phyloP scores from a whole-genome alignment of 2,329 filamentous ascomycete genomes.

The Diaporthe velutina region DNA sequence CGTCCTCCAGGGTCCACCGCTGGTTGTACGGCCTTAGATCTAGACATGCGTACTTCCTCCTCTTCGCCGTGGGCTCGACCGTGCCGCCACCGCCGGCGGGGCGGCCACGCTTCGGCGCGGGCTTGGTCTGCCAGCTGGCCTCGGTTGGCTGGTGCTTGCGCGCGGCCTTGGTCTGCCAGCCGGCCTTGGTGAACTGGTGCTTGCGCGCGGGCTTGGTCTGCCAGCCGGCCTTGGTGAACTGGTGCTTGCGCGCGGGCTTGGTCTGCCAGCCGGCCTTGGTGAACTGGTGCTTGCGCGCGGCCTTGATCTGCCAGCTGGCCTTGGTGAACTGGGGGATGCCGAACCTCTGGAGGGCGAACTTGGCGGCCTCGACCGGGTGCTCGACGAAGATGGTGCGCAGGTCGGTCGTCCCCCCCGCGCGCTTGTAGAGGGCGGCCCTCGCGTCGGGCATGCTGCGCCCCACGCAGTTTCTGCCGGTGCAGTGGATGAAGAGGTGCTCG shows the following conservation, averaged over 20 bases:
- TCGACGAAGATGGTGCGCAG: not conserved
- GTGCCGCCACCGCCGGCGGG: no score
- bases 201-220: no score
- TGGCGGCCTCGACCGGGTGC: not conserved
- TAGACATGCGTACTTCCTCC: not conserved
- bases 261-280: not conserved
- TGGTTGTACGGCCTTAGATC: not conserved
- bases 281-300: not conserved
- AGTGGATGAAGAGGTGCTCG: constrained; percentile 17
- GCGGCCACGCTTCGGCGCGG: no score
- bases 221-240: no score
- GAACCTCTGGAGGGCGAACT: not conserved
- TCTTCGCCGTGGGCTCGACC: no score
- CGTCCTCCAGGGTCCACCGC: no score
- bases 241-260: no score
- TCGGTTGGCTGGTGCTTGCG: not conserved
- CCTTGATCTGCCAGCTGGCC: not conserved
- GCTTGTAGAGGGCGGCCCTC: not conserved
- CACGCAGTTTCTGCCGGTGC: not conserved
- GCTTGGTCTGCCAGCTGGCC: not conserved
- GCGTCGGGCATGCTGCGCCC: not conserved
- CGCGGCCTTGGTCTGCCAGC: not conserved
- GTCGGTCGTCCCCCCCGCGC: not conserved
- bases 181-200: not conserved
- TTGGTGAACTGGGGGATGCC: constrained; percentile 14